Base-by-base conservation (phyloP, 257 asterid species). In the Ehretia macrophylla region DNA sequence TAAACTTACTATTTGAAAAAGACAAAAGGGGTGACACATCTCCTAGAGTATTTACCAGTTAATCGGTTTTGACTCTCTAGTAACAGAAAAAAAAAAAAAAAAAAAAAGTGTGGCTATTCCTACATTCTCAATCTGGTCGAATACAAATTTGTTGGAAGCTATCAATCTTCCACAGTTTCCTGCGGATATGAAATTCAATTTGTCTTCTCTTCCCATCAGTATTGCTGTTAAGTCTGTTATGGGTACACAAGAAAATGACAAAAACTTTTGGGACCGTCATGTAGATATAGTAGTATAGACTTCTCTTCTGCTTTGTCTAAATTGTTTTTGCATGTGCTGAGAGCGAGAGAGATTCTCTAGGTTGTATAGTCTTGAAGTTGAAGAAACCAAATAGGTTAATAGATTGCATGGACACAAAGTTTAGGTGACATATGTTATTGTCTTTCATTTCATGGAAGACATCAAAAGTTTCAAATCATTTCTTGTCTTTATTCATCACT, bases 221-320 rank as follows among this genome's bases (percentile, higher is more conserved):
- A 50, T 58, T 75, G 51, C 17, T 70, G 56, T 53, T 51, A 63
- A 47, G 39, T 51, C 60, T 69, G 59, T 38, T 50, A 46, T 44
- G 57, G 62, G 49, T 44, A 52, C 35, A 48, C 48, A 21, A 12
- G 37, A 48, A 54, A 21, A 69, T 20, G 62, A 60, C 69, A 71
- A 65, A 59, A 13, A 55, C 38, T 17, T 47, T 51, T 56, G 72
- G 85, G 86, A 74, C 79, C 81, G 71, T 70, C 13, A 46, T 27
- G 35, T 27, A 27, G 35, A 27, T 27, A 27, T n/a, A 27, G 4
- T 27, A 27, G 35, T 6, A 27, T 27, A 27, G 4, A 27, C 6
- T 27, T 27, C 35, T 27, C 35, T 27, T 27, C 35, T 27, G 47
- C 16, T 42, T 10, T 42, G 4, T 42, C 47, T 42, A 42, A 11